These are phyloP conservation scores for Solanum bulbocastanum DNA, from an alignment of 257 asterid genomes.

Conservation along the genomic window DNA sequence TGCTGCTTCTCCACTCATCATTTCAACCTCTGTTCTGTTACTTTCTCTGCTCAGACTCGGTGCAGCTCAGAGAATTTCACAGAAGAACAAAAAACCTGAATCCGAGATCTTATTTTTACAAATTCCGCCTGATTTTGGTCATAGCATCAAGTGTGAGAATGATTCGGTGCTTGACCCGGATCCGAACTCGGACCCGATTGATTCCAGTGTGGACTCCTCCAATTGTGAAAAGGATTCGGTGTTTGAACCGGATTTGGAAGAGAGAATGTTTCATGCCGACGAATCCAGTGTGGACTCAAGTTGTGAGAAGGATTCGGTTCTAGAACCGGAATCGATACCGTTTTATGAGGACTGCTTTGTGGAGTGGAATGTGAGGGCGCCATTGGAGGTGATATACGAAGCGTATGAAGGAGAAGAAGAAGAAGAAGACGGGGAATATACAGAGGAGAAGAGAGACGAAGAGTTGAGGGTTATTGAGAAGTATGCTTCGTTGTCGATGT, in stretches of 20 bases:
- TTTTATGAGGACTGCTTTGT: conserved; percentile 26
- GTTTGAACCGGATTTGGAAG: not conserved
- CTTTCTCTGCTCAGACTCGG: conserved; percentile 62
- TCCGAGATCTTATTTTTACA: not conserved
- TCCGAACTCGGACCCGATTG: not conserved
- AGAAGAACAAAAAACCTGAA: not conserved
- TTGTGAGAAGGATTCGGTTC: not conserved
- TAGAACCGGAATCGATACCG: not conserved
- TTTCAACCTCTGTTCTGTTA: conserved; percentile 45
- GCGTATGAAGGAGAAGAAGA: conserved; percentile 50
- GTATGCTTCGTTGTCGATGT: conserved; percentile 59
- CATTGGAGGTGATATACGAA: conserved; percentile 83
- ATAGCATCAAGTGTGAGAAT: not conserved
- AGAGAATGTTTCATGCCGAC: not conserved
- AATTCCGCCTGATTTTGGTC: not conserved
- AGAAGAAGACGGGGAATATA: conserved; percentile 10
- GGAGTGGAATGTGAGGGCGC: conserved; percentile 88
- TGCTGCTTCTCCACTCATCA: conserved; percentile 41
- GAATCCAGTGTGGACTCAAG: not conserved
- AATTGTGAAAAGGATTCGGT: not conserved
- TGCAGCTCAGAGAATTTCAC: conserved; percentile 25
- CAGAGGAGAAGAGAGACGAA: conserved; percentile 20
- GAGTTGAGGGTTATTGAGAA: conserved; percentile 29
- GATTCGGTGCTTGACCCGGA: not conserved
- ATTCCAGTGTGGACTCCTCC: not conserved